Evolutionary conservation across 2,329 filamentous ascomycete genomes (phyloP).

Genomic region (Aspergillus sp.): DNA sequence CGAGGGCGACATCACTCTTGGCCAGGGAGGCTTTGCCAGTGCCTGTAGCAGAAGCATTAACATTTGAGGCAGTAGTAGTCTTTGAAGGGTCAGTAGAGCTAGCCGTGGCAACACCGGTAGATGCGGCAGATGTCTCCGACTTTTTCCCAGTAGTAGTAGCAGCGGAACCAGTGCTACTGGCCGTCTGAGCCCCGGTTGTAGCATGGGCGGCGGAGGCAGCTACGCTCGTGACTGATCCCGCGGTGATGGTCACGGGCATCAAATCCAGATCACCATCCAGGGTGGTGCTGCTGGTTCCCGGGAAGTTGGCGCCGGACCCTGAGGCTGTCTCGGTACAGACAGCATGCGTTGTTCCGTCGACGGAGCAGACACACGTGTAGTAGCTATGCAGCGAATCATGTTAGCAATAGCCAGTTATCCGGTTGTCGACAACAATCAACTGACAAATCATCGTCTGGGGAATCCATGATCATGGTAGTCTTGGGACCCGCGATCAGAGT

Average conservation of each 20-base stretch:
- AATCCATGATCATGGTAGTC: slow-evolving; percentile 14
- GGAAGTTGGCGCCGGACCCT: slow-evolving; percentile 19
- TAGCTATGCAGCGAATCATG: slow-evolving; percentile 9
- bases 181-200: not conserved
- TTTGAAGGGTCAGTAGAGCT: not conserved
- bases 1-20: not conserved
- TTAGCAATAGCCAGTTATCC: not conserved
- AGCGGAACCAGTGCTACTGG: not conserved
- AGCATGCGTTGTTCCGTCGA: slow-evolving; percentile 20
- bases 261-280: slow-evolving; percentile 12
- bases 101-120: not conserved
- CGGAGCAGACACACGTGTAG: slow-evolving; percentile 18
- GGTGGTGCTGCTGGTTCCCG: slow-evolving; percentile 15
- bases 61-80: not conserved
- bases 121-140: not conserved
- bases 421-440: not conserved
- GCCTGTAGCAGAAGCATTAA: not conserved
- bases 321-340: slow-evolving; percentile 19
- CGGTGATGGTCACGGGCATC: slow-evolving; percentile 27
- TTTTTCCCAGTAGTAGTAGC: not conserved
- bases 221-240: slow-evolving; percentile 13
- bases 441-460: slow-evolving; percentile 13
- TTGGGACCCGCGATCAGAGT: slow-evolving; percentile 22
- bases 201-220: slow-evolving; percentile 5
- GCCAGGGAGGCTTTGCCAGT: not conserved